Conservation (phyloP, 805 yeast genomes). For the Brettanomyces sp. region DNA sequence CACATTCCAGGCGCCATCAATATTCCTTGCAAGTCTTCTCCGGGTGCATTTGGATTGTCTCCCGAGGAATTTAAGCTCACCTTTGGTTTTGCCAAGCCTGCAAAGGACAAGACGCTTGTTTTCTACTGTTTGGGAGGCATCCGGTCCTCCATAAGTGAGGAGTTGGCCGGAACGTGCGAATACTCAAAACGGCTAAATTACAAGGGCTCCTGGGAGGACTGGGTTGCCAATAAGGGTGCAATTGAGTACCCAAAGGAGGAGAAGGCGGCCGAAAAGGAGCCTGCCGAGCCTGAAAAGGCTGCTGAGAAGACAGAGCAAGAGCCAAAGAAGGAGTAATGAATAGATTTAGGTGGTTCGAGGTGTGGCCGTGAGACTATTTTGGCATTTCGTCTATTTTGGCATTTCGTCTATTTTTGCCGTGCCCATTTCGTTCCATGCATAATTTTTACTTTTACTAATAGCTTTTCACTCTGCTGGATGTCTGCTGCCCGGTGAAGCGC, state of each 20-base stretch:
- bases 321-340: constrained; percentile 1
- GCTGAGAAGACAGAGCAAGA: not conserved
- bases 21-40: constrained; percentile 82
- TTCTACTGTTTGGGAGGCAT: constrained; percentile 93
- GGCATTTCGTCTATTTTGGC: no score
- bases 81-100: constrained; percentile 79
- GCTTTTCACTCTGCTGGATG: no score
- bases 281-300: constrained; percentile 1
- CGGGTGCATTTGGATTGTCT: constrained; percentile 80
- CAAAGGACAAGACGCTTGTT: constrained; percentile 57
- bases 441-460: not conserved
- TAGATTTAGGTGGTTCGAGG: no score
- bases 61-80: constrained; percentile 71
- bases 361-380: no score
- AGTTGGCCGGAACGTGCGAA: constrained; percentile 84
- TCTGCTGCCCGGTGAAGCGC: no score
- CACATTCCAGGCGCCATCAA: constrained; percentile 79
- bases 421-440: no score
- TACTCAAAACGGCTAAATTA: constrained; percentile 79
- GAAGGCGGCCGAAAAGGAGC: constrained; percentile 5
- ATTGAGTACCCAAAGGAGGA: constrained; percentile 12
- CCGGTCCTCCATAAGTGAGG: constrained; percentile 85
- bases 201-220: constrained; percentile 79
- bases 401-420: no score
- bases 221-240: constrained; percentile 43